Conservation (phyloP, 2,329 filamentous ascomycete genomes). For the Orbilia brochopaga region DNA sequence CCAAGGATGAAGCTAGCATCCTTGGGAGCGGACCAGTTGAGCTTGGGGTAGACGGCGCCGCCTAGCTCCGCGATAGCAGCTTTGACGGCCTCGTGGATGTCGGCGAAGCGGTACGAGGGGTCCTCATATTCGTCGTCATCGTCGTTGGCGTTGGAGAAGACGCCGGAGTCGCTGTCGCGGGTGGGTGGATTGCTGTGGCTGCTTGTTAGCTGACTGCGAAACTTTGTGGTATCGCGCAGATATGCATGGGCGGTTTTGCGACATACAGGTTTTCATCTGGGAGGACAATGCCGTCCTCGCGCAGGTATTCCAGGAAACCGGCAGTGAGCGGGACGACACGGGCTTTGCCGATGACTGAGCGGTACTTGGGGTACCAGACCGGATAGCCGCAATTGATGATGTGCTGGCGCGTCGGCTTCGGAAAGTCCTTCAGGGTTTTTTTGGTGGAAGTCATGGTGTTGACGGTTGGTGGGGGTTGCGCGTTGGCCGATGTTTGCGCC, state of each 20-base stretch:
- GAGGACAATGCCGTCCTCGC: conserved; percentile 88
- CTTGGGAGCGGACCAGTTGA: conserved; percentile 97
- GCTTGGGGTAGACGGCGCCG: conserved; percentile 84
- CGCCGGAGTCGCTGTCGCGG: conserved; percentile 38
- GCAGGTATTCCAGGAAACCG: conserved; percentile 82
- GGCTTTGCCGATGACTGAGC: conserved; percentile 80
- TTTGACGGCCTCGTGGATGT: conserved; percentile 78
- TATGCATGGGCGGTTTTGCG: conserved; percentile 37
- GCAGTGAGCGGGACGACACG: conserved; percentile 77
- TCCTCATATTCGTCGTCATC: conserved; percentile 55
- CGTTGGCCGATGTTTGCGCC: conserved; percentile 14
- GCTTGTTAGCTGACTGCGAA: not conserved
- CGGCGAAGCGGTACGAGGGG: conserved; percentile 68
- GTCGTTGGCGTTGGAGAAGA: conserved; percentile 50
- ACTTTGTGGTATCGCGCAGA: not conserved
- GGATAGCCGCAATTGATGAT: conserved; percentile 95
- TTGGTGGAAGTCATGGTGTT: conserved; percentile 20
- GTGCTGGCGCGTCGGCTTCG: conserved; percentile 81
- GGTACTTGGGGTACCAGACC: conserved; percentile 86
- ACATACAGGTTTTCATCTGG: conserved; percentile 68
- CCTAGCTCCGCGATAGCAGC: conserved; percentile 79
- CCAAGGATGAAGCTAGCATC: conserved; percentile 89
- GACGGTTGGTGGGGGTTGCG: conserved; percentile 24
- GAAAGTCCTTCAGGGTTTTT: conserved; percentile 64
- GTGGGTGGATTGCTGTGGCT: conserved; percentile 14